phyloP scores from a whole-genome alignment of 208 protist genomes.

The Zelonia costaricensis region DNA sequence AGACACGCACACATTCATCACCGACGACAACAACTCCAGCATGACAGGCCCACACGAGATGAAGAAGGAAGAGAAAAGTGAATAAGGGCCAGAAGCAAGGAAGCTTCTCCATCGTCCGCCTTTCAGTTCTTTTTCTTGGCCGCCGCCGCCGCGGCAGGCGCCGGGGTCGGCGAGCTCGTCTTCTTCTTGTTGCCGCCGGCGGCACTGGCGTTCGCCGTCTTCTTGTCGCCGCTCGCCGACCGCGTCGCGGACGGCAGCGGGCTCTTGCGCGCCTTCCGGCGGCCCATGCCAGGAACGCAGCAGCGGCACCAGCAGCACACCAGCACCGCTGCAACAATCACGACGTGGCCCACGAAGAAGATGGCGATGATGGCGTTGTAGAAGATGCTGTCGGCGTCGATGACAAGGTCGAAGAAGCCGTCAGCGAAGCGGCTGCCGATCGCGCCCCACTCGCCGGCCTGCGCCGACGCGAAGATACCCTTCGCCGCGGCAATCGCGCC shows the following conservation, averaged over 20 bases:
- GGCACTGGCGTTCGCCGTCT: not conserved
- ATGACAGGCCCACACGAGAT: no score
- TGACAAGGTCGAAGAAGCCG: constrained; percentile 32
- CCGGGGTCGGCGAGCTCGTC: constrained; percentile 3
- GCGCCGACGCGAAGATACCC: constrained; percentile 18
- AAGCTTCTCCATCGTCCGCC: no score
- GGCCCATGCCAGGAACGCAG: constrained; percentile 17
- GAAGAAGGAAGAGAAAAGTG: no score
- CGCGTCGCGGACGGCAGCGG: not conserved
- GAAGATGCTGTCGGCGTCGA: constrained; percentile 30
- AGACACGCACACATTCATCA: no score
- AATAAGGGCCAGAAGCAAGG: no score
- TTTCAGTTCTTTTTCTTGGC: constrained; percentile 1
- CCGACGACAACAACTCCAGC: no score
- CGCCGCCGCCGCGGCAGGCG: not conserved
- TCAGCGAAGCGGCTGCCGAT: constrained; percentile 20
- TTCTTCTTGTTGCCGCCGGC: constrained; percentile 11
- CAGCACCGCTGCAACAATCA: constrained; percentile 19
- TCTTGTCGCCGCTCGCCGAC: not conserved
- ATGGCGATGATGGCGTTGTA: constrained; percentile 52
- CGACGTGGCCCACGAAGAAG: constrained; percentile 30
- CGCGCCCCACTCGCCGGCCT: constrained; percentile 30
- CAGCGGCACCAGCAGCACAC: constrained; percentile 24
- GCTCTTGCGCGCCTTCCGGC: constrained; percentile 8
- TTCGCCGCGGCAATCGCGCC: constrained; percentile 27